Evolutionary conservation across 352 stramenopile genomes (phyloP).

Genomic region (Bremia lactucae): DNA sequence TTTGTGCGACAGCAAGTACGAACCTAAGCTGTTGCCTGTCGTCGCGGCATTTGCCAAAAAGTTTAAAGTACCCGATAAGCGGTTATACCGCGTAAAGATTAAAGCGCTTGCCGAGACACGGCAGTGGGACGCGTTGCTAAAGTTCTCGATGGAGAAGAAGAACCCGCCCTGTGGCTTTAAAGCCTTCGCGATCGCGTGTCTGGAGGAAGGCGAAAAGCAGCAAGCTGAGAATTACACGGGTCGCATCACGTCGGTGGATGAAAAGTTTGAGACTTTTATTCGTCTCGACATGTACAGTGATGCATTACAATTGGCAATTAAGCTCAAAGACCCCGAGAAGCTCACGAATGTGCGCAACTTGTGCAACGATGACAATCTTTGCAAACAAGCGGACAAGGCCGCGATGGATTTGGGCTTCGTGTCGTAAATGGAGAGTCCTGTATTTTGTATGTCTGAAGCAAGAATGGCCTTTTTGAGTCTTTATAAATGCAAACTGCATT

Average conservation of each 20-base stretch:
- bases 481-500: too few relatives aligned
- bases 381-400: slow-evolving; percentile 67
- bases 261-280: slow-evolving; percentile 84
- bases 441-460: too few relatives aligned
- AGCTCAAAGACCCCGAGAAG: slow-evolving; percentile 80
- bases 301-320: slow-evolving; percentile 72
- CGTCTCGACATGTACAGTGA: slow-evolving; percentile 78
- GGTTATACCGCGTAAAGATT: slow-evolving; percentile 87
- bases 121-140: slow-evolving; percentile 83
- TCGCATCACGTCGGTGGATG: slow-evolving; percentile 68
- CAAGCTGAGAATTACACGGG: slow-evolving; percentile 76
- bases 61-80: slow-evolving; percentile 87
- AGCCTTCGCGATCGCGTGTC: slow-evolving; percentile 69
- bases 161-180: slow-evolving; percentile 78
- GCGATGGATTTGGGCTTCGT: slow-evolving; percentile 77
- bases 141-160: slow-evolving; percentile 83
- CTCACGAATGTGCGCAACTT: slow-evolving; percentile 77
- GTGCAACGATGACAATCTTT: slow-evolving; percentile 61
- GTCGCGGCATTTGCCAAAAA: slow-evolving; percentile 71
- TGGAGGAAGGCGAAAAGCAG: slow-evolving; percentile 65
- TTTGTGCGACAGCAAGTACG: slow-evolving; percentile 68
- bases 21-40: slow-evolving; percentile 63
- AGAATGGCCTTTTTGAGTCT: too few relatives aligned
- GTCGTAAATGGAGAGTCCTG: slow-evolving; percentile 28
- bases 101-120: slow-evolving; percentile 72